Conservation (phyloP, 75 land plant species). For the Picea glauca region DNA sequence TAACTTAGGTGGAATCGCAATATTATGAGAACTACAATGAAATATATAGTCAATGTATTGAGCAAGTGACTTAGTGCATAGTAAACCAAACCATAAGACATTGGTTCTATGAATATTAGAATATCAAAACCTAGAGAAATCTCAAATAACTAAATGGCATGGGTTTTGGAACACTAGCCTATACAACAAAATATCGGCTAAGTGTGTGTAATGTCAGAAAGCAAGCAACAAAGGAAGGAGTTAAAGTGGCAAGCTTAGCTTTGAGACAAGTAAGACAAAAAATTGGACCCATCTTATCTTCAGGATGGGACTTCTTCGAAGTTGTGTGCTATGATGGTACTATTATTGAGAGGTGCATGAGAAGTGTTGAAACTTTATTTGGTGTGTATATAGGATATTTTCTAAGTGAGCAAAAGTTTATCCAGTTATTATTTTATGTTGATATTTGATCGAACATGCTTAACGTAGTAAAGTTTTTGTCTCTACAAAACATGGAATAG, state of each 20-base stretch:
- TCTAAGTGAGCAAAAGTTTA: too few species aligned
- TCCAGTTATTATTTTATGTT: too few species aligned
- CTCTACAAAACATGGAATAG: too few species aligned
- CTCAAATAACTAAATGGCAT: conserved; percentile 23
- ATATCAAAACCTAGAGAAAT: too few species aligned
- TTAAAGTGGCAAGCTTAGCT: conserved; percentile 63
- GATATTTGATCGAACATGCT: too few species aligned
- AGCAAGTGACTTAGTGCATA: too few species aligned
- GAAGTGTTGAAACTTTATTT: conserved; percentile 70
- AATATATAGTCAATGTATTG: too few species aligned
- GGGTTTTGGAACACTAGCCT: conserved; percentile 66
- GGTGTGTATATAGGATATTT: conserved; percentile 58
- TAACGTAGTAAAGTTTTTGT: too few species aligned
- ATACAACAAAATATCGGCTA: conserved; percentile 64
- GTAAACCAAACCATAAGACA: too few species aligned
- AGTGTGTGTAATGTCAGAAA: conserved; percentile 45
- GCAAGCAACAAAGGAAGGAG: conserved; percentile 62
- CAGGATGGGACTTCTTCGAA: conserved; percentile 94
- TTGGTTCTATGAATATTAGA: too few species aligned
- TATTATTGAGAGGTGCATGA: conserved; percentile 58
- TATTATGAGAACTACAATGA: too few species aligned
- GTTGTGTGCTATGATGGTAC: conserved; percentile 85
- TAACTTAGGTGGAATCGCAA: too few species aligned
- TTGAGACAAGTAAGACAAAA: conserved; percentile 64
- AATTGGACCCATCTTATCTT: conserved; percentile 74